Conservation (phyloP, 345 rosid species). For the Fremontodendron californicum region DNA sequence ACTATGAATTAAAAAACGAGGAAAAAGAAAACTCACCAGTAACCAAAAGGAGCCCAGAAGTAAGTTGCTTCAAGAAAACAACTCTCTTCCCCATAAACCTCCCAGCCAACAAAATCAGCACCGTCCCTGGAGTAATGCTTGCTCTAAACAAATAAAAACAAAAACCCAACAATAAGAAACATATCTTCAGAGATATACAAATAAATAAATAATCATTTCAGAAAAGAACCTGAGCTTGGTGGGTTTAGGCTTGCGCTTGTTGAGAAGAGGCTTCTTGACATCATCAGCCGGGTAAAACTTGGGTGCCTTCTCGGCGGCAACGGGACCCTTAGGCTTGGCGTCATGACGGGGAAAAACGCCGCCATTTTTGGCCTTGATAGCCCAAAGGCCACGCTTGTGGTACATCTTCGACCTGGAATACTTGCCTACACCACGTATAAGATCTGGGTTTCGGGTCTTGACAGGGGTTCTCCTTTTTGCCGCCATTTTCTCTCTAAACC, state of each 20-base stretch:
- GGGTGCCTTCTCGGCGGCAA: background rate
- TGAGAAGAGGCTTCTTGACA: slow-evolving; percentile 1
- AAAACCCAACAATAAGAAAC: background rate
- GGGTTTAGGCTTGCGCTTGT: background rate
- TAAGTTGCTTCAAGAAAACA: background rate
- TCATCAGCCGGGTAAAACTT: slow-evolving; percentile 66
- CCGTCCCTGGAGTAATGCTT: slow-evolving; percentile 70
- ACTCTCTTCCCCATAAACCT: slow-evolving; percentile 4
- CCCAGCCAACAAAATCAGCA: slow-evolving; percentile 15
- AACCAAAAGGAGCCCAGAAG: slow-evolving; percentile 4
- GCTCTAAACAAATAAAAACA: slow-evolving; percentile 35
- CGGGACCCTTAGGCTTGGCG: background rate
- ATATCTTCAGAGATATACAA: background rate
- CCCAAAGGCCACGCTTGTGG: slow-evolving; percentile 66
- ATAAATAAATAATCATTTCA: background rate
- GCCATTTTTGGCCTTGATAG: slow-evolving; percentile 21
- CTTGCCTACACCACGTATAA: slow-evolving; percentile 47
- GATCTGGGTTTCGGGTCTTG: slow-evolving; percentile 48
- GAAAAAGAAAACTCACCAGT: background rate
- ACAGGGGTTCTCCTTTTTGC: slow-evolving; percentile 19
- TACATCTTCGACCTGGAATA: slow-evolving; percentile 58
- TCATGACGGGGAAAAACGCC: background rate
- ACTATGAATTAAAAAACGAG: too few species aligned
- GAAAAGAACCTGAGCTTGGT: background rate
- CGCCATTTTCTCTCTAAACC: background rate